phyloP scores from a whole-genome alignment of 2,329 filamentous ascomycete genomes.

The Ophiosphaerella narmari region DNA sequence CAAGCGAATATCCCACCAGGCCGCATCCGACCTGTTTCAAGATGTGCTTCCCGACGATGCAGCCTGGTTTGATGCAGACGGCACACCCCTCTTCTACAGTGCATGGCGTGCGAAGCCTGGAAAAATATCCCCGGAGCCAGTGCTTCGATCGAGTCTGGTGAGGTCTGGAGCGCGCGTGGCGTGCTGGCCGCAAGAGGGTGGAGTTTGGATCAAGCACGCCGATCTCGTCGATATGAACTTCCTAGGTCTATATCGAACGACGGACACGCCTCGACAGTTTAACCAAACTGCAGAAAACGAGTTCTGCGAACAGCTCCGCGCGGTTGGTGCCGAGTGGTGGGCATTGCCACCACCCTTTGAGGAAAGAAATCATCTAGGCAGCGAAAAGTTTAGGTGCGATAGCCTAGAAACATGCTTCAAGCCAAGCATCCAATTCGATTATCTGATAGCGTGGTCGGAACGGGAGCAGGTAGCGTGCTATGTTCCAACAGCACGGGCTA shows the following conservation, averaged over 20 bases:
- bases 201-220: slow-evolving; percentile 5
- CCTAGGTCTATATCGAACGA: background rate
- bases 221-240: slow-evolving; percentile 7
- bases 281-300: slow-evolving; percentile 6
- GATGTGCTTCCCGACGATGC: background rate
- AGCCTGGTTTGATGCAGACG: slow-evolving; percentile 1
- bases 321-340: slow-evolving; percentile 7
- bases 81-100: slow-evolving; percentile 6
- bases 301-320: slow-evolving; percentile 1
- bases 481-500: background rate
- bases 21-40: background rate
- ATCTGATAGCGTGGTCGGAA: slow-evolving; percentile 4
- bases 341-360: background rate
- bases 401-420: slow-evolving; percentile 6
- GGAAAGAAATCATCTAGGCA: background rate
- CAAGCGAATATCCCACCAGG: slow-evolving; percentile 1
- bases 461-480: slow-evolving; percentile 1
- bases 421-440: background rate
- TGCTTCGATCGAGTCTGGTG: background rate
- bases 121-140: background rate
- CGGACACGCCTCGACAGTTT: slow-evolving; percentile 4
- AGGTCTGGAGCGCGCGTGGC: slow-evolving; percentile 1
- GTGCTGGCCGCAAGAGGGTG: slow-evolving; percentile 5
- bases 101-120: slow-evolving; percentile 1
- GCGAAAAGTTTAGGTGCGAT: slow-evolving; percentile 2